These are phyloP conservation scores for Triticum dicoccoides DNA, from an alignment of 176 grass and related monocot genomes.

Conservation along the genomic window DNA sequence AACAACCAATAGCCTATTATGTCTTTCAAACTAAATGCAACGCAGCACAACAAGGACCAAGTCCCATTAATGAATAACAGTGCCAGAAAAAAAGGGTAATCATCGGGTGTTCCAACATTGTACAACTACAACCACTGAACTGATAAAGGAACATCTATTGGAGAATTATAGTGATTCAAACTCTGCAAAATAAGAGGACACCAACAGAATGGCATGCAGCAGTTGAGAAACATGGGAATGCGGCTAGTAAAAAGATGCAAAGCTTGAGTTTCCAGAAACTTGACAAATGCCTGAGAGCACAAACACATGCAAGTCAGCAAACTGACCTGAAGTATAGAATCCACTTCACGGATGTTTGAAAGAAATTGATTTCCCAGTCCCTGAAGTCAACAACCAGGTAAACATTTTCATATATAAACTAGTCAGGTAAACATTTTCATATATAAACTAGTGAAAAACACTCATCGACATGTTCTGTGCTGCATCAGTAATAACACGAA, in stretches of 20 bases:
- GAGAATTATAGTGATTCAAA: not conserved
- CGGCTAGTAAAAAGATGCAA: not conserved
- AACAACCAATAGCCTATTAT: not conserved
- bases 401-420: not conserved
- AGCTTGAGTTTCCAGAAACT: not conserved
- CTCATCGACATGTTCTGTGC: not conserved
- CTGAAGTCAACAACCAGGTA: slow-evolving; percentile 43
- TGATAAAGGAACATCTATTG: not conserved
- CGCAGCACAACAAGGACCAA: not conserved
- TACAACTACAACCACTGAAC: not conserved
- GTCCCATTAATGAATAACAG: not conserved
- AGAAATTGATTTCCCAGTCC: slow-evolving; percentile 98
- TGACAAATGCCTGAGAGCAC: slow-evolving; percentile 16
- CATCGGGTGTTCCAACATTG: not conserved
- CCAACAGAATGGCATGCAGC: not conserved
- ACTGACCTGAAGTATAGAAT: slow-evolving; percentile 95
- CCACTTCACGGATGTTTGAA: slow-evolving; percentile 98
- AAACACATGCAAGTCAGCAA: not conserved
- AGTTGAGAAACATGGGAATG: slow-evolving; percentile 1
- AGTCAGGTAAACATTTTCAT: not conserved
- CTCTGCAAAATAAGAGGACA: not conserved
- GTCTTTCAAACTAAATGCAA: not conserved
- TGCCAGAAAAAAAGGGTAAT: not conserved
- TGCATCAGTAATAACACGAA: not conserved
- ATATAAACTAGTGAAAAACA: not conserved